Conservation (phyloP, 2,329 filamentous ascomycete species). For the Coniochaeta prunicola region DNA sequence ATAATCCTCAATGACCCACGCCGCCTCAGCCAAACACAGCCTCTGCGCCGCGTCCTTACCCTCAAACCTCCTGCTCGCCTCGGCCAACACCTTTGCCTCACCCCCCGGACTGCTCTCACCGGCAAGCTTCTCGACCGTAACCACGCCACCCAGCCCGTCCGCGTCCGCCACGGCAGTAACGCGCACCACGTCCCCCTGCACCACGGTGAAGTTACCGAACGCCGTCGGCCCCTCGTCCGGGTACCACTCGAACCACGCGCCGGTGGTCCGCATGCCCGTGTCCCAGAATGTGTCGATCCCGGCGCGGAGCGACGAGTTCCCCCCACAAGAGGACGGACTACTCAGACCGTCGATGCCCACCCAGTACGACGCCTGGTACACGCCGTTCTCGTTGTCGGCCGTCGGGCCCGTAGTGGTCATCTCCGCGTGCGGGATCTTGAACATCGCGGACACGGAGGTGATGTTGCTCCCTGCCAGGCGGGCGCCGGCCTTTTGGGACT, state of each 20-base stretch:
- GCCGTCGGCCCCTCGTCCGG: not conserved
- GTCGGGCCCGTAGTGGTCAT: slow-evolving; percentile 12
- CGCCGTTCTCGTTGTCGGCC: slow-evolving; percentile 7
- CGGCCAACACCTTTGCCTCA: not conserved
- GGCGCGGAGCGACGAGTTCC: slow-evolving; percentile 8
- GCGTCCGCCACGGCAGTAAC: slow-evolving; percentile 3
- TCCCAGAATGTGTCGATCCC: slow-evolving; percentile 15
- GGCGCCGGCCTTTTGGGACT: not conserved
- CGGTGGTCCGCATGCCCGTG: slow-evolving; percentile 7
- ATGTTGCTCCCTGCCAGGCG: not conserved
- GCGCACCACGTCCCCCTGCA: slow-evolving; percentile 9
- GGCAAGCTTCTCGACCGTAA: slow-evolving; percentile 11
- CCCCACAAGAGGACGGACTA: not conserved
- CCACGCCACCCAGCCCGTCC: not conserved
- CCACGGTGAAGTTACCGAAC: slow-evolving; percentile 5
- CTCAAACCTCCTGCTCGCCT: not conserved
- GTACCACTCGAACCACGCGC: slow-evolving; percentile 12
- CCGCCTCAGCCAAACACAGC: slow-evolving; percentile 9
- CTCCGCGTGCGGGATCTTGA: slow-evolving; percentile 9
- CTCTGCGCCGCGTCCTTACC: not conserved
- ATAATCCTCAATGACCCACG: slow-evolving; percentile 13
- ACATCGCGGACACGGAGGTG: not conserved
- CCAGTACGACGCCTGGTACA: slow-evolving; percentile 14
- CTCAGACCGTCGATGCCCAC: slow-evolving; percentile 11
- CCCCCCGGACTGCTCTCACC: not conserved